A percentile compares a stretch with the other conserved stretches of the same genome.
Conservation (phyloP, 768 basidiomycete species). For the Boletus insuetus region DNA sequence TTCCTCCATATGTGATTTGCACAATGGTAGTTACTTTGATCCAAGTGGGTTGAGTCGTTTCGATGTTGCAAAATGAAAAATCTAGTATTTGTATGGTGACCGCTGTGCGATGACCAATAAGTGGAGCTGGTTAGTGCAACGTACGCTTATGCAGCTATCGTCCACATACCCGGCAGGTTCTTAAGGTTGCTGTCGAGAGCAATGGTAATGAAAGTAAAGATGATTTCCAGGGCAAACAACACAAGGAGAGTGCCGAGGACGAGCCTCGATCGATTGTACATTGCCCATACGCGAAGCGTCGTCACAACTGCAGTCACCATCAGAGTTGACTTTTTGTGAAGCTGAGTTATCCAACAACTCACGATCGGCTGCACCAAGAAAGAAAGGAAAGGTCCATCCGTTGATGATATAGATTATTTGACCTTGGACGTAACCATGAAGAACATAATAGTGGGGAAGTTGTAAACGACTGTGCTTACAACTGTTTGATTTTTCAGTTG, state of each 20-base stretch:
- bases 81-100: not conserved
- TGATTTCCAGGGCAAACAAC: no score
- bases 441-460: no score
- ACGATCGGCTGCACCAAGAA: not conserved
- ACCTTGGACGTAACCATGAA: no score
- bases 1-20: not conserved
- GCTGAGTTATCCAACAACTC: not conserved
- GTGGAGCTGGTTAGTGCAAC: not conserved
- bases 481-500: not conserved
- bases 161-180: no score
- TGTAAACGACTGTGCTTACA: not conserved
- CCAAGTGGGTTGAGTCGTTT: not conserved
- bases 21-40: not conserved
- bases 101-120: not conserved
- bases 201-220: not conserved
- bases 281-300: no score
- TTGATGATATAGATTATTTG: not conserved
- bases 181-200: not conserved
- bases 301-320: not conserved
- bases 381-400: not conserved
- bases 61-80: not conserved
- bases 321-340: no score
- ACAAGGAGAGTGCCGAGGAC: no score
- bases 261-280: no score
- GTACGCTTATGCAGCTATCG: not conserved